Conservation (phyloP, 2,329 filamentous ascomycete genomes). For the Trichoderma sp. region DNA sequence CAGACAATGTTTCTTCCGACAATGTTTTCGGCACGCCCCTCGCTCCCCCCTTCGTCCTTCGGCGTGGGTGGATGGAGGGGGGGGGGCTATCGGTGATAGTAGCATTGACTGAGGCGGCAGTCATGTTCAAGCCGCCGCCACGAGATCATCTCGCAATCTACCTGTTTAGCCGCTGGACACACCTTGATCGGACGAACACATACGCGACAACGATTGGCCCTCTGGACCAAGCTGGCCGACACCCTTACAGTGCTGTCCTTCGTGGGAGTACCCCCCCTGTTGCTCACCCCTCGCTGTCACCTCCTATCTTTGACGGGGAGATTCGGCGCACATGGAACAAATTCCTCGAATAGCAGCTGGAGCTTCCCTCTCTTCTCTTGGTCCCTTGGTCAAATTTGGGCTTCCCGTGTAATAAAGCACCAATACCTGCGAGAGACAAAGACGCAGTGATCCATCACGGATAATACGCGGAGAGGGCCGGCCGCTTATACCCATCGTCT, state of each 20-base stretch:
- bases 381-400: not conserved
- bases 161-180: slow-evolving; percentile 16
- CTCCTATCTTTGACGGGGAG: slow-evolving; percentile 17
- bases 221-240: not conserved
- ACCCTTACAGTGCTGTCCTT: not conserved
- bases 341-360: slow-evolving; percentile 1
- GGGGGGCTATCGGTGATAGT: slow-evolving; percentile 5
- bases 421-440: not conserved
- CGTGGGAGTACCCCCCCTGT: not conserved
- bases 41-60: not conserved
- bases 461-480: not conserved
- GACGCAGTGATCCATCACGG: not conserved
- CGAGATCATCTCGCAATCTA: slow-evolving; percentile 15
- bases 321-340: slow-evolving; percentile 13
- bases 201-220: not conserved
- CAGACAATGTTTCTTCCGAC: slow-evolving; percentile 4
- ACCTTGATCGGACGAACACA: slow-evolving; percentile 17
- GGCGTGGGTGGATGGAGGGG: slow-evolving; percentile 6
- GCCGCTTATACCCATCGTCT: not conserved
- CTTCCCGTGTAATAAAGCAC: not conserved
- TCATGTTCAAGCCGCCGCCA: slow-evolving; percentile 11
- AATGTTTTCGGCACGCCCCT: slow-evolving; percentile 4
- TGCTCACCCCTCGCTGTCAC: not conserved
- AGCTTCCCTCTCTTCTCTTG: not conserved
- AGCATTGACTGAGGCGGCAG: slow-evolving; percentile 11